Percentiles rank a stretch among this genome's conserved stretches.
These are phyloP conservation scores for Henckelia pumila DNA, from an alignment of 257 asterid species.

Conservation along the genomic window DNA sequence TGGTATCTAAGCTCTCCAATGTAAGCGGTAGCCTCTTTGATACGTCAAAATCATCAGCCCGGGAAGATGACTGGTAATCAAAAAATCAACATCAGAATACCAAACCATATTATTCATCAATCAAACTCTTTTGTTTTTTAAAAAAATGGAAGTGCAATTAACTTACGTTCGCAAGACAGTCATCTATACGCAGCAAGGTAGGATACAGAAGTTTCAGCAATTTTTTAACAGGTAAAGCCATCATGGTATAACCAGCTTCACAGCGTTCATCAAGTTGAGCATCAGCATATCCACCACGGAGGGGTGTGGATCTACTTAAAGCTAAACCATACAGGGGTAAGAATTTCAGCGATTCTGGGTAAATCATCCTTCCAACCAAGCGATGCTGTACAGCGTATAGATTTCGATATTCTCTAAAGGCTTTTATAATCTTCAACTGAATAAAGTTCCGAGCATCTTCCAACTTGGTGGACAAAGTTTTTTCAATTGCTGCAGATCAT, in stretches of 20 bases:
- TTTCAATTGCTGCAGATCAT: constrained; percentile 83
- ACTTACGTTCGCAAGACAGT: constrained; percentile 54
- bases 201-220: constrained; percentile 87
- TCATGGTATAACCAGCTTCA: constrained; percentile 72
- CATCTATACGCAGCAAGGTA: constrained; percentile 60
- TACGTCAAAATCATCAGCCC: constrained; percentile 45
- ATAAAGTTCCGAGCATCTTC: constrained; percentile 80
- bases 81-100: constrained; percentile 24
- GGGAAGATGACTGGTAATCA: constrained; percentile 38
- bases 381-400: constrained; percentile 94
- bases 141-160: constrained; percentile 11
- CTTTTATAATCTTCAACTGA: constrained; percentile 80
- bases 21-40: constrained; percentile 72
- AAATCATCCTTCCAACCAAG: constrained; percentile 82
- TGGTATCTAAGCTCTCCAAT: constrained; percentile 81
- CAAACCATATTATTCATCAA: constrained; percentile 25
- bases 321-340: constrained; percentile 69
- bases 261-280: constrained; percentile 73
- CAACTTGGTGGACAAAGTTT: constrained; percentile 77
- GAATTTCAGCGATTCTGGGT: constrained; percentile 81
- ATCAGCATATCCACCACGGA: constrained; percentile 91
- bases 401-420: constrained; percentile 88
- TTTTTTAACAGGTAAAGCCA: constrained; percentile 69
- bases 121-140: not conserved
- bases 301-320: constrained; percentile 66